Evolutionary conservation across 2,329 filamentous ascomycete species (phyloP).

Genomic region (Pseudocercospora pini-densiflorae): DNA sequence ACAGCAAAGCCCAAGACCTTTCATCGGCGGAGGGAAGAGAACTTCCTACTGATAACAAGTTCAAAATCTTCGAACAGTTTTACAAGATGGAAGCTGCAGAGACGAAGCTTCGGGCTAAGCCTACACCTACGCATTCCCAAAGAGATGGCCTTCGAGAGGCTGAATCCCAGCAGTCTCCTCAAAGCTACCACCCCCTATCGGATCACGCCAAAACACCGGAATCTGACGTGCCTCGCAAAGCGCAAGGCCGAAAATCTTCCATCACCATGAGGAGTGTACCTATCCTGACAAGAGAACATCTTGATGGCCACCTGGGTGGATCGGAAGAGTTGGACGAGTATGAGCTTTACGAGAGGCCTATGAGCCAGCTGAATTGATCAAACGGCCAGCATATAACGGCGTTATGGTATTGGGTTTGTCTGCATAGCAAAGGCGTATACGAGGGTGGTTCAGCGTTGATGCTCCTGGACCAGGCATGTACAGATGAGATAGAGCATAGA

Average conservation of each 20-base stretch:
- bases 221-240: background rate
- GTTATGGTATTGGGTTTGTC: background rate
- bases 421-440: slow-evolving; percentile 6
- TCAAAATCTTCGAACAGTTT: background rate
- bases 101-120: background rate
- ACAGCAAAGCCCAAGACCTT: background rate
- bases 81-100: background rate
- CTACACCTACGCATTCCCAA: background rate
- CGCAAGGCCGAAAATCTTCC: background rate
- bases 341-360: slow-evolving; percentile 2
- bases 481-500: slow-evolving; percentile 11
- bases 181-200: background rate
- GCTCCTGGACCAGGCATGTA: background rate
- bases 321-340: background rate
- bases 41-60: background rate
- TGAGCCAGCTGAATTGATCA: background rate
- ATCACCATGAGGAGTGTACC: background rate
- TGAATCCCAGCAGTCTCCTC: background rate
- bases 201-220: background rate
- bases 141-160: background rate
- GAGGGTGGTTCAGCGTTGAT: background rate
- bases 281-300: background rate
- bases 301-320: background rate
- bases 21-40: background rate
- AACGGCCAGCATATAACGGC: background rate